Conservation (phyloP, 106 monocot genomes). For the Iris macrosiphon region DNA sequence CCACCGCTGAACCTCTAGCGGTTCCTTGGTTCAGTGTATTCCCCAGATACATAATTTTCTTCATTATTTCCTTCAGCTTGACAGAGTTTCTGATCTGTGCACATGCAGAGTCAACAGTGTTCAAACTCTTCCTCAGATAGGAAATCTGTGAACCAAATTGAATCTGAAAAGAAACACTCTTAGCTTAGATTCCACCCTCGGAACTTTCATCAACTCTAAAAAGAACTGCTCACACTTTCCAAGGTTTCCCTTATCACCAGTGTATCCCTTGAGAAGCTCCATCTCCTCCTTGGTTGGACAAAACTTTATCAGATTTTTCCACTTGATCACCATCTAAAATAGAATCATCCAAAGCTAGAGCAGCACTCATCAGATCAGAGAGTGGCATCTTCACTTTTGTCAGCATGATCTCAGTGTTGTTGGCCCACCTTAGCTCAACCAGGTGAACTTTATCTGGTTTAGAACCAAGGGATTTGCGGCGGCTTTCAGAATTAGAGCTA, state of each 20-base stretch:
- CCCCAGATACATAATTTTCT: slow-evolving; percentile 66
- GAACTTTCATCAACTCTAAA: slow-evolving; percentile 73
- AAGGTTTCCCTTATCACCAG: slow-evolving; percentile 51
- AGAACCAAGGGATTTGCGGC: slow-evolving; percentile 86
- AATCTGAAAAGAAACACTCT: slow-evolving; percentile 59
- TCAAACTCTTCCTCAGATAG: slow-evolving; percentile 66
- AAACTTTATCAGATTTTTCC: slow-evolving; percentile 69
- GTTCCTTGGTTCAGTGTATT: slow-evolving; percentile 81
- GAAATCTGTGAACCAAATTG: slow-evolving; percentile 53
- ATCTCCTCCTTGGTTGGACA: slow-evolving; percentile 78
- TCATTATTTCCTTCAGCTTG: slow-evolving; percentile 74
- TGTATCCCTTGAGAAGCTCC: slow-evolving; percentile 67
- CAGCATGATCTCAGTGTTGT: slow-evolving; percentile 96
- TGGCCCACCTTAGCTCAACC: slow-evolving; percentile 88
- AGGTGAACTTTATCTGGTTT: slow-evolving; percentile 95
- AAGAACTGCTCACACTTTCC: slow-evolving; percentile 77
- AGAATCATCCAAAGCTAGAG: slow-evolving; percentile 55
- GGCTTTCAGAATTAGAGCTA: slow-evolving; percentile 62
- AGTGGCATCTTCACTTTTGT: slow-evolving; percentile 98
- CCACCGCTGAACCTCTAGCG: slow-evolving; percentile 86
- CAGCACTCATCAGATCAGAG: slow-evolving; percentile 83
- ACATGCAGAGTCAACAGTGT: slow-evolving; percentile 42
- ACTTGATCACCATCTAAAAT: slow-evolving; percentile 64
- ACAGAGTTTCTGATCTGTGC: slow-evolving; percentile 54
- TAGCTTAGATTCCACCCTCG: slow-evolving; percentile 50